phyloP scores from a whole-genome alignment of 2,329 filamentous ascomycete species.

The Cladobotryum mycophilum region DNA sequence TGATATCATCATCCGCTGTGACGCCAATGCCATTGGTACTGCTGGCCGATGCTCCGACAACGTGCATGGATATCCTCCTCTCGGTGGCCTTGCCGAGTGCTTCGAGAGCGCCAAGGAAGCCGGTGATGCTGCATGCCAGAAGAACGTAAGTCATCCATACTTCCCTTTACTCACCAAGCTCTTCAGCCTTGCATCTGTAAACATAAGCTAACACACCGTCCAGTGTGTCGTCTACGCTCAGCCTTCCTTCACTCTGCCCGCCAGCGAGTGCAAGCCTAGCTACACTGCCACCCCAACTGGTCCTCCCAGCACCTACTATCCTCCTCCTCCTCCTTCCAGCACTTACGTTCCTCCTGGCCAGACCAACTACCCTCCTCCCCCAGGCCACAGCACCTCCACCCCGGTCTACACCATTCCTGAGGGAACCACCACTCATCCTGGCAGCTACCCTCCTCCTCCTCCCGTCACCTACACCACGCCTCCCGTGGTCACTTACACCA shows the following conservation, averaged over 20 bases:
- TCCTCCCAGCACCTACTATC: not conserved
- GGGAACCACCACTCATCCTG: too few species aligned
- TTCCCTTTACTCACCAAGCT: not conserved
- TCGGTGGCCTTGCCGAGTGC: slow-evolving; percentile 33
- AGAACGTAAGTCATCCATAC: slow-evolving; percentile 31
- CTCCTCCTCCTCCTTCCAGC: not conserved
- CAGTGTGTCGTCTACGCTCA: slow-evolving; percentile 39
- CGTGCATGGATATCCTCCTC: slow-evolving; percentile 36
- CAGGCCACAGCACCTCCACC: not conserved
- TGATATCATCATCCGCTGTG: slow-evolving; percentile 44
- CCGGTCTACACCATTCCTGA: too few species aligned
- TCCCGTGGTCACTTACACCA: not conserved
- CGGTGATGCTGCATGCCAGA: slow-evolving; percentile 43
- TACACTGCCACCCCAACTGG: slow-evolving; percentile 11
- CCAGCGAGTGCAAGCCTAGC: slow-evolving; percentile 28
- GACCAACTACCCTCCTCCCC: not conserved
- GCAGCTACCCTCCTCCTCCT: too few species aligned
- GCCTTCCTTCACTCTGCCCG: slow-evolving; percentile 31
- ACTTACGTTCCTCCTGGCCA: not conserved
- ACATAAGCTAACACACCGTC: slow-evolving; percentile 8
- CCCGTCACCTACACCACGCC: not conserved
- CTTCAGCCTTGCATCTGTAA: too few species aligned
- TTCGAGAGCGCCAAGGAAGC: slow-evolving; percentile 31
- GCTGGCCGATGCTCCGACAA: slow-evolving; percentile 40
- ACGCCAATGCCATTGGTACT: slow-evolving; percentile 29